Conservation (phyloP, 2,329 filamentous ascomycete species). For the Beauveria scarabaeidicola region DNA sequence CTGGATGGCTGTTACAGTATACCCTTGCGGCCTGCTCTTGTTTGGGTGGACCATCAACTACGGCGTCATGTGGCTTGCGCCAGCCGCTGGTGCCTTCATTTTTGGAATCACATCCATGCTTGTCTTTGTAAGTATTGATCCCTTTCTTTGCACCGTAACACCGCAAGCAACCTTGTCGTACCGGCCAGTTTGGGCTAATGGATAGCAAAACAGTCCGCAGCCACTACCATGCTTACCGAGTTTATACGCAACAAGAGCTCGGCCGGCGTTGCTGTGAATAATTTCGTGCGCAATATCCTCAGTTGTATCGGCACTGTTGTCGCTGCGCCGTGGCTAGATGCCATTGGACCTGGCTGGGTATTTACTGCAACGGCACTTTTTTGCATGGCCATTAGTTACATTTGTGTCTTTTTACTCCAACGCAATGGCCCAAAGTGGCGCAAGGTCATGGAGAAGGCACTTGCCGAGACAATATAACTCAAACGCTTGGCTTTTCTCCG, state of each 20-base stretch:
- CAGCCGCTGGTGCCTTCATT: slow-evolving; percentile 58
- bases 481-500: too few relatives aligned
- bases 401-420: slow-evolving; percentile 5
- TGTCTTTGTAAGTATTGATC: slow-evolving; percentile 49
- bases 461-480: not conserved
- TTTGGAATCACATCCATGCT: slow-evolving; percentile 71
- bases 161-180: too few relatives aligned
- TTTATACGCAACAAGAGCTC: slow-evolving; percentile 67
- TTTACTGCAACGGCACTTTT: slow-evolving; percentile 44
- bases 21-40: slow-evolving; percentile 61
- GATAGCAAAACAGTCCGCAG: slow-evolving; percentile 33
- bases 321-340: slow-evolving; percentile 60
- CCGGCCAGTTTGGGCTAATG: too few relatives aligned
- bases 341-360: slow-evolving; percentile 67
- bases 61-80: slow-evolving; percentile 56
- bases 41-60: slow-evolving; percentile 68
- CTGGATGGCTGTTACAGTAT: slow-evolving; percentile 63
- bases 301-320: slow-evolving; percentile 63
- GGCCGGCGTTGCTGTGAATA: slow-evolving; percentile 70
- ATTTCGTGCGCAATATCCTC: slow-evolving; percentile 72
- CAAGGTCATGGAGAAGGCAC: slow-evolving; percentile 5
- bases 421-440: slow-evolving; percentile 7
- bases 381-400: slow-evolving; percentile 1
- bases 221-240: slow-evolving; percentile 78
- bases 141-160: not conserved